These are phyloP conservation scores for Suhomyces anneliseae DNA, from an alignment of 1,139 yeast genomes.

Conservation along the genomic window DNA sequence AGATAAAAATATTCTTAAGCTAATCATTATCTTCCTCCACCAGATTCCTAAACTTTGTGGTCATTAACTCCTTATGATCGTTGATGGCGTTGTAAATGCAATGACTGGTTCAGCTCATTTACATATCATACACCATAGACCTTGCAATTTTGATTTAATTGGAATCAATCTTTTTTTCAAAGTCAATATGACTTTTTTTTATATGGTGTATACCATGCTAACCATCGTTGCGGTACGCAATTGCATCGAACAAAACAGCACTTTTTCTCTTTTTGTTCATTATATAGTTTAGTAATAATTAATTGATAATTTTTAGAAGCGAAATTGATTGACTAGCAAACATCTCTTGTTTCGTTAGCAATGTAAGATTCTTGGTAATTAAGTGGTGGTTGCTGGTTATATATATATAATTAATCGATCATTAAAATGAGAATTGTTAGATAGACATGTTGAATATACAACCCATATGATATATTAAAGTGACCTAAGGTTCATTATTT, in stretches of 20 bases:
- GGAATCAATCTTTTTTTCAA: neutral
- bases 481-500: too few relatives aligned
- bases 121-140: neutral
- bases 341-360: neutral
- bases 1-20: too few relatives aligned
- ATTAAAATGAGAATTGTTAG: neutral
- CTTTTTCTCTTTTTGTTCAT: neutral
- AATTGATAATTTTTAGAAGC: neutral
- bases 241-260: neutral
- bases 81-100: neutral
- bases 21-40: neutral
- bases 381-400: too few relatives aligned
- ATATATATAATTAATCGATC: too few relatives aligned
- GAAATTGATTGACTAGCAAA: too few relatives aligned
- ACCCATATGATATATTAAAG: too few relatives aligned
- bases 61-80: neutral
- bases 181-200: neutral
- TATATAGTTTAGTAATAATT: neutral
- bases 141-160: neutral
- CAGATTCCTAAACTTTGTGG: neutral
- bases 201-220: neutral
- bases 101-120: slow-evolving; percentile 1
- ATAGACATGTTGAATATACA: too few relatives aligned
- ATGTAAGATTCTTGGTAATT: too few relatives aligned
- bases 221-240: neutral